These are phyloP conservation scores for Calonectria honghensis DNA, from an alignment of 2,329 filamentous ascomycete species.

Conservation along the genomic window DNA sequence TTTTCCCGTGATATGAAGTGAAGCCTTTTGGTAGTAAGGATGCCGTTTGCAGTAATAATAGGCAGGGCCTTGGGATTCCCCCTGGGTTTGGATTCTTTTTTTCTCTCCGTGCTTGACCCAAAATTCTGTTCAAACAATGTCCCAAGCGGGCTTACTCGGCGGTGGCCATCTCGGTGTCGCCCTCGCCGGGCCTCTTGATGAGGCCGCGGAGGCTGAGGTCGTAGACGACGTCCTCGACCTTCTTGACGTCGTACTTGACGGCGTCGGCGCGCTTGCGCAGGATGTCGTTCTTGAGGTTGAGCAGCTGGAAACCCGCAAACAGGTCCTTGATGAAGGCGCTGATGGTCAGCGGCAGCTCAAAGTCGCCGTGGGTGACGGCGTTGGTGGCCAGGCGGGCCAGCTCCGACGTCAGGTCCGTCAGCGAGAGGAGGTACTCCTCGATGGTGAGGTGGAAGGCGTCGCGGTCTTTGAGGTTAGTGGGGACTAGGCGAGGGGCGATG, in stretches of 20 bases:
- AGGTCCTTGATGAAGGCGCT: conserved; percentile 95
- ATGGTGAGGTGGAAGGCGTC: conserved; percentile 97
- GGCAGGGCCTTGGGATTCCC: background rate
- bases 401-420: conserved; percentile 93
- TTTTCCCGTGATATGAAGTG: conserved; percentile 8
- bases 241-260: conserved; percentile 98
- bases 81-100: too few relatives aligned
- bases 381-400: conserved; percentile 94
- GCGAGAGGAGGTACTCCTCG: conserved; percentile 94
- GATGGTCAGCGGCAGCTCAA: conserved; percentile 89
- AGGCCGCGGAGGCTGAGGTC: conserved; percentile 92
- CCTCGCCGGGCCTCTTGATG: conserved; percentile 71
- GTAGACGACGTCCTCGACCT: conserved; percentile 98
- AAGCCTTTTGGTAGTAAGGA: background rate
- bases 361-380: conserved; percentile 91
- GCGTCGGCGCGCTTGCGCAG: conserved; percentile 91
- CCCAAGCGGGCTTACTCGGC: conserved; percentile 48
- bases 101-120: background rate
- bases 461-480: conserved; percentile 90
- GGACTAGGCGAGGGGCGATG: conserved; percentile 73
- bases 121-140: background rate
- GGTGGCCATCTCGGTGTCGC: conserved; percentile 63
- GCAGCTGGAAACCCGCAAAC: conserved; percentile 95
- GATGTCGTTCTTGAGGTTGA: conserved; percentile 97
- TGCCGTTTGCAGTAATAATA: background rate